These are phyloP conservation scores for Phylloporus scabripes DNA, from an alignment of 768 basidiomycete genomes.

Conservation along the genomic window DNA sequence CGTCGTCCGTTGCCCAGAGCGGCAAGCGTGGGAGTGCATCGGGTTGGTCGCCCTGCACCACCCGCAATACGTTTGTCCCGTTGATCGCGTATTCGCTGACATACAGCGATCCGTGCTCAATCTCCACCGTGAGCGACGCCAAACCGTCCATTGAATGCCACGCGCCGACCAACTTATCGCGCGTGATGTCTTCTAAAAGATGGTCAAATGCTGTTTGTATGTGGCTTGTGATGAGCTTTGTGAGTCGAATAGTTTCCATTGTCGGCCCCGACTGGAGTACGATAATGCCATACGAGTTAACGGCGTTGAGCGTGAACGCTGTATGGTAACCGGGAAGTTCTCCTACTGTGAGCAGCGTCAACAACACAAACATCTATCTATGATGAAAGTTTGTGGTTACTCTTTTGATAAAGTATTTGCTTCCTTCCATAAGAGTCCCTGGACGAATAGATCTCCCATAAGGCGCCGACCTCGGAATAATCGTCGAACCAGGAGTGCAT, in stretches of 20 bases:
- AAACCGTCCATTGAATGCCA: conserved; percentile 30
- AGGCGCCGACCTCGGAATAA: conserved; percentile 36
- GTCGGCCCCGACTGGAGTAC: conserved; percentile 37
- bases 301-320: conserved; percentile 36
- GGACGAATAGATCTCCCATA: conserved; percentile 39
- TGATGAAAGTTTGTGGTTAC: background rate
- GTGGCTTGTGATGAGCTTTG: conserved; percentile 28
- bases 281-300: conserved; percentile 38
- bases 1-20: conserved; percentile 36
- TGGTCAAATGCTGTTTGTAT: conserved; percentile 34
- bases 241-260: conserved; percentile 28
- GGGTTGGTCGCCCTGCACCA: conserved; percentile 23
- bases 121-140: conserved; percentile 26
- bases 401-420: conserved; percentile 28
- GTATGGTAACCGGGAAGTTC: conserved; percentile 38
- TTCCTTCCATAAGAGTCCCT: conserved; percentile 28
- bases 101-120: conserved; percentile 26
- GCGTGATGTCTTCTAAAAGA: conserved; percentile 26
- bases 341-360: conserved; percentile 28
- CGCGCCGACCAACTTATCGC: conserved; percentile 28
- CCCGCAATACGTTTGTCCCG: conserved; percentile 31
- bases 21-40: conserved; percentile 6
- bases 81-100: conserved; percentile 31
- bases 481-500: conserved; percentile 35
- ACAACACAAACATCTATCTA: background rate